Percentiles rank a stretch among this genome's conserved stretches.
Evolutionary conservation across 352 stramenopile species (phyloP).

Genomic region (Phytopythium delawarense): DNA sequence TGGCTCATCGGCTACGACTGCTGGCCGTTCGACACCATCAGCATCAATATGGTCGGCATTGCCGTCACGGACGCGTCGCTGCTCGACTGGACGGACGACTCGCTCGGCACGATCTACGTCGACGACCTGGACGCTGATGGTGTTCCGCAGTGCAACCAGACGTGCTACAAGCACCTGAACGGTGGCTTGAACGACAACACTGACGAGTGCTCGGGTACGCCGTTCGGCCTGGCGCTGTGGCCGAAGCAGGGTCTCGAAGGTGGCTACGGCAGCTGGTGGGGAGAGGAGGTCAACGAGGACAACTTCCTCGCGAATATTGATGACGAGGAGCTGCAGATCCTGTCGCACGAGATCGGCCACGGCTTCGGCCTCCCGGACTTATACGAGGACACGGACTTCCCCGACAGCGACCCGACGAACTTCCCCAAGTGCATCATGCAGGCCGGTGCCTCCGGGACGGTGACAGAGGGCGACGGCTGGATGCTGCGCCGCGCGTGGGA

Average conservation of each 20-base stretch:
- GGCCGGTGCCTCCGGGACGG: slow-evolving; percentile 16
- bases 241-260: slow-evolving; percentile 27
- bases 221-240: slow-evolving; percentile 42
- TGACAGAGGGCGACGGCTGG: slow-evolving; percentile 24
- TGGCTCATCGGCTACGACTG: slow-evolving; percentile 26
- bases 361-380: slow-evolving; percentile 21
- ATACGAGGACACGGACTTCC: slow-evolving; percentile 12
- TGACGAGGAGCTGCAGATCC: slow-evolving; percentile 9
- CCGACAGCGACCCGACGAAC: slow-evolving; percentile 2
- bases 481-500: slow-evolving; percentile 7
- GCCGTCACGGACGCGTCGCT: slow-evolving; percentile 29
- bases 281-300: slow-evolving; percentile 27
- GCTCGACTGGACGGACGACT: slow-evolving; percentile 36
- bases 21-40: slow-evolving; percentile 31
- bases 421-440: slow-evolving; percentile 18
- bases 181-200: too few relatives aligned
- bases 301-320: slow-evolving; percentile 20
- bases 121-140: slow-evolving; percentile 15
- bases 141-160: slow-evolving; percentile 16
- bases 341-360: slow-evolving; percentile 14
- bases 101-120: slow-evolving; percentile 22
- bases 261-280: slow-evolving; percentile 23
- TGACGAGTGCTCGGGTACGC: slow-evolving; percentile 28
- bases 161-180: slow-evolving; percentile 40
- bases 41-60: slow-evolving; percentile 35